Evolutionary conservation across 805 yeast species (phyloP).

Genomic region (Vanderwaltozyma polyspora): DNA sequence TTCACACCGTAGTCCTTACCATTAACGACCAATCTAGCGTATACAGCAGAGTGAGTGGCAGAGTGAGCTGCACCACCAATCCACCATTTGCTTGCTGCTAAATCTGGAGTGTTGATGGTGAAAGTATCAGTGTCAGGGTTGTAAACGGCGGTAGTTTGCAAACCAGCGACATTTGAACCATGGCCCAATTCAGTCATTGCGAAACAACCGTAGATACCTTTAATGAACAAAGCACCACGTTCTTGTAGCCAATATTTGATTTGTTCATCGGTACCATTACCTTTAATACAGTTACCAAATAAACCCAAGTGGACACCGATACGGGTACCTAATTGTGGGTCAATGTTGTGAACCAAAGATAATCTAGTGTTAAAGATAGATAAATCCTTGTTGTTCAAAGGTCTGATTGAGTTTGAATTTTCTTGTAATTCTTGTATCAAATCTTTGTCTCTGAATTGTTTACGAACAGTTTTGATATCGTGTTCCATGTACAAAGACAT

Average conservation of each 20-base stretch:
- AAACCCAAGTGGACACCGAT: constrained; percentile 82
- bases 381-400: constrained; percentile 18
- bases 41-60: constrained; percentile 77
- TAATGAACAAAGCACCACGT: constrained; percentile 49
- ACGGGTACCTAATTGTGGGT: constrained; percentile 73
- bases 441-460: constrained; percentile 15
- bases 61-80: constrained; percentile 97
- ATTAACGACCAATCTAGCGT: constrained; percentile 70
- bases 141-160: constrained; percentile 85
- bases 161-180: constrained; percentile 88
- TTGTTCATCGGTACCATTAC: constrained; percentile 82
- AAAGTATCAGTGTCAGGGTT: constrained; percentile 56
- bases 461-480: constrained; percentile 22
- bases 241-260: constrained; percentile 70
- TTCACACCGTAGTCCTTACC: constrained; percentile 88
- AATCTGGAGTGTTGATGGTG: constrained; percentile 72
- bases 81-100: constrained; percentile 98
- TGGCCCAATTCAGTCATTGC: constrained; percentile 91
- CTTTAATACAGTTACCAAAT: constrained; percentile 69
- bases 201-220: constrained; percentile 74
- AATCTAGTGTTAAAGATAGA: constrained; percentile 45
- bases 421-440: constrained; percentile 18
- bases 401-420: constrained; percentile 6
- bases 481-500: constrained; percentile 49
- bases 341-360: constrained; percentile 50